Evolutionary conservation across 192 early-diverging fungal species (phyloP), one percentile per base, ranked within the genome.

Genomic region (Mortierella antarctica): DNA sequence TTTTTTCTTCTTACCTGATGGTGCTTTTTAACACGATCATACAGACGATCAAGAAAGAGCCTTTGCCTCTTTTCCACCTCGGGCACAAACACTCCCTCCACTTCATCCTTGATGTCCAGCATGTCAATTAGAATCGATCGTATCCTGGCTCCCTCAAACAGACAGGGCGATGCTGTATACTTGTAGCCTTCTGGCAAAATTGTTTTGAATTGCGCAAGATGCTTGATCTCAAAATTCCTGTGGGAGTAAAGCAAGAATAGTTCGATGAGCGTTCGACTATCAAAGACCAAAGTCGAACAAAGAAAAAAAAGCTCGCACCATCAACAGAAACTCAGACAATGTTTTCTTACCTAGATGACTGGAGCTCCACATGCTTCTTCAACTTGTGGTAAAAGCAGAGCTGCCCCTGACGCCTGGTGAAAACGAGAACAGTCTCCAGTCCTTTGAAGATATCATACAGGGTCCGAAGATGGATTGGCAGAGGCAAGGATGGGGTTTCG

Each of bases 201-300:
- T 2, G 77, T 80, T 59, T 65, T 72, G 42, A 80, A 39, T n/a
- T 80, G 77, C 14, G 77, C 77, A 46, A 80, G 70, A 63, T 80
- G 65, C 45, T 62, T 68, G 21, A 80, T 61, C 17, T 80, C 77
- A 68, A 80, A 80, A 64, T 80, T 80, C 55, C 77, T 80, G 39
- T 18, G 4, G 8, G 18, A 65, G n/a, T n/a, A 45, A 42, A 55
- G 7, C 15, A 1, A n/a, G 54, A 20, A 55, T 55, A 58, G 17
- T 31, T 11, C 15, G 57, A 31, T 5, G 8, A 13, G 13, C 1
- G 17, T 20, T 18, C 56, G 17, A 6, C 10, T 20, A 31, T 31
- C 31, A 31, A n/a, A n/a, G n/a, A 31, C 31, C 31, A 31, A 31
- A 31, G 31, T 31, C 31, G 31, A 31, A 31, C 31, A 31, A 31